These are phyloP conservation scores for Camellia sinensis DNA, from an alignment of 148 eudicot genomes.

Conservation along the genomic window DNA sequence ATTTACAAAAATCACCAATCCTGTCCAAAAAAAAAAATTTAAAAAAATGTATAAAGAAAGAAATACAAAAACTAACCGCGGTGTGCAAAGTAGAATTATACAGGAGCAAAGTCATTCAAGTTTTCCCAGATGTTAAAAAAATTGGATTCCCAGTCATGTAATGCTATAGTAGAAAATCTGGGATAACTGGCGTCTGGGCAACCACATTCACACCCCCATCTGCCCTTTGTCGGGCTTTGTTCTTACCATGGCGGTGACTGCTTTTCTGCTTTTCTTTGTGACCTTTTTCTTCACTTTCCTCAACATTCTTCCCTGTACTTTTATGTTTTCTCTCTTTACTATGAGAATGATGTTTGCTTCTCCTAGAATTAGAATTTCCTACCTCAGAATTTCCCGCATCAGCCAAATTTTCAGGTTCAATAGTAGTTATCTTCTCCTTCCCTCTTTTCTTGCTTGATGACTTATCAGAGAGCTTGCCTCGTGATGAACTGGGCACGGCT, in stretches of 20 bases:
- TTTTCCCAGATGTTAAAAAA: neutral
- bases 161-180: conserved; percentile 73
- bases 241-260: conserved; percentile 44
- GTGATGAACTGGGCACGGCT: conserved; percentile 39
- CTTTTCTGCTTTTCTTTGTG: conserved; percentile 54
- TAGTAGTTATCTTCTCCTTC: conserved; percentile 45
- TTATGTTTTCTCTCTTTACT: conserved; percentile 56
- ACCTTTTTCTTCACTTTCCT: conserved; percentile 44
- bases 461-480: conserved; percentile 29
- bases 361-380: conserved; percentile 34
- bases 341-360: conserved; percentile 49
- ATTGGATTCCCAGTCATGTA: neutral
- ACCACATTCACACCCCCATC: conserved; percentile 34
- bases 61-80: conserved; percentile 21
- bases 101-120: conserved; percentile 5
- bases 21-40: neutral
- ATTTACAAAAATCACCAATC: neutral
- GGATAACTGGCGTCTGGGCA: conserved; percentile 53
- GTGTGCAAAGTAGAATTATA: neutral
- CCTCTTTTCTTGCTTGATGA: conserved; percentile 44
- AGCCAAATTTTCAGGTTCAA: conserved; percentile 18
- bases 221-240: conserved; percentile 45
- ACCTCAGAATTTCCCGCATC: conserved; percentile 27
- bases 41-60: conserved; percentile 15
- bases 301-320: conserved; percentile 36